These are phyloP conservation scores for Ustilago bromivora DNA, from an alignment of 1,284 basidiomycete species.

Conservation along the genomic window DNA sequence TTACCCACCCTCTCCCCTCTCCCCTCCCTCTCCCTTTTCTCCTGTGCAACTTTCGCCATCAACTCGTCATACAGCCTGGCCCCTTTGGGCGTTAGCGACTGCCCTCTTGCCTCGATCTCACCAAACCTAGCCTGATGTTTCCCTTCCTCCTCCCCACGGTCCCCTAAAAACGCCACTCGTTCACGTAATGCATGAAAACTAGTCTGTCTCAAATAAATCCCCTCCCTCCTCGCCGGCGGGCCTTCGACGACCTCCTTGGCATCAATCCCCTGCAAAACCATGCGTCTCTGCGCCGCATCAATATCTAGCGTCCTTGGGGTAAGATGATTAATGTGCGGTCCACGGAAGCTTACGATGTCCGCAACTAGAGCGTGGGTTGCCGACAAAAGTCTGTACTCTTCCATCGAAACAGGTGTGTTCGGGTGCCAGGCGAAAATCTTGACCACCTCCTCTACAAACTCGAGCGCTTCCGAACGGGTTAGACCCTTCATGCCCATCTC, in stretches of 20 bases:
- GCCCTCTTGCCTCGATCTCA: slow-evolving; percentile 71
- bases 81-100: slow-evolving; percentile 70
- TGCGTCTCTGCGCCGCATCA: slow-evolving; percentile 70
- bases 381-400: slow-evolving; percentile 68
- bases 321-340: slow-evolving; percentile 72
- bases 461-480: slow-evolving; percentile 19
- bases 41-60: slow-evolving; percentile 61
- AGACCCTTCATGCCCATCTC: slow-evolving; percentile 40
- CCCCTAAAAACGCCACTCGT: slow-evolving; percentile 66
- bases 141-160: slow-evolving; percentile 44
- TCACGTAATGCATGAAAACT: slow-evolving; percentile 71
- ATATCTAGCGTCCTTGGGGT: slow-evolving; percentile 72
- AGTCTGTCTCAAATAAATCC: slow-evolving; percentile 71
- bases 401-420: slow-evolving; percentile 65
- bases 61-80: slow-evolving; percentile 38
- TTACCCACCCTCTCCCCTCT: slow-evolving; percentile 30
- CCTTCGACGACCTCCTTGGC: slow-evolving; percentile 71
- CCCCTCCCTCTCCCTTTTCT: slow-evolving; percentile 59
- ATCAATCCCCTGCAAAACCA: slow-evolving; percentile 70
- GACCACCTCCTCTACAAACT: slow-evolving; percentile 69
- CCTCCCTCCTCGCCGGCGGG: slow-evolving; percentile 68
- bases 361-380: slow-evolving; percentile 70
- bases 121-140: slow-evolving; percentile 72
- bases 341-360: slow-evolving; percentile 71
- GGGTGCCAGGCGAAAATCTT: slow-evolving; percentile 72